Base-by-base conservation (phyloP, 129 eudicot genomes). In the Chrysanthemum makinoi region DNA sequence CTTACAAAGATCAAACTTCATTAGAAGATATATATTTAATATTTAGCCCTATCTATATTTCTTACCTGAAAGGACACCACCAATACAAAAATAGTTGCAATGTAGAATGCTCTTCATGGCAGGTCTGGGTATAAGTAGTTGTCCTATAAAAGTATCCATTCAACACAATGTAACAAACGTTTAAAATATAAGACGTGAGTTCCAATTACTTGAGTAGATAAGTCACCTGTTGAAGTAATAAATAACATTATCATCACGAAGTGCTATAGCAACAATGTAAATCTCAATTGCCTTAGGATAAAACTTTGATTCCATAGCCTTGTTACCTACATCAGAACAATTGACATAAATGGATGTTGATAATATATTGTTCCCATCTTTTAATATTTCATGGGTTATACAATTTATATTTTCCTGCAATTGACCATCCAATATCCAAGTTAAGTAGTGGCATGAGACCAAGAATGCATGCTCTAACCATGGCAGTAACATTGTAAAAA, bases 181-280 rank as follows among this genome's bases (percentile, higher is more conserved):
- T 72, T 60, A 19, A 19, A 12, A 8, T 52, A 24, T 53, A 20
- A 33, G 49, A 47, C 47, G 5, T 4, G 35, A 30, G 2, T 30
- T 79, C 53, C 6, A 61, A 28, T 39, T 3, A 50, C 39, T 11
- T 13, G 3, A 61, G 69, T 6, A 77, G 62, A 75, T 39, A 70
- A 47, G 55, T 47, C 58, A 91, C 98, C 98, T 89, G 92, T 91
- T 91, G 80, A 96, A 88, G 61, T 91, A 88, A 80, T 84, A 91
- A 66, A 91, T 89, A 70, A 90, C 97, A 84, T 88, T 87, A 72
- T 80, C 83, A 59, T 82, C 84, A 82, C 76, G 28, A 58, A 91
- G 83, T 57, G 93, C 90, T 67, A 91, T 84, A 35, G 97, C 96
- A 63, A 86, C 77, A 53, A 90, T 79, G 88, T 93, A 93, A 24